Percentiles rank a stretch among this genome's conserved stretches.
phyloP scores from a whole-genome alignment of 208 protist species.

The Leishmania major region DNA sequence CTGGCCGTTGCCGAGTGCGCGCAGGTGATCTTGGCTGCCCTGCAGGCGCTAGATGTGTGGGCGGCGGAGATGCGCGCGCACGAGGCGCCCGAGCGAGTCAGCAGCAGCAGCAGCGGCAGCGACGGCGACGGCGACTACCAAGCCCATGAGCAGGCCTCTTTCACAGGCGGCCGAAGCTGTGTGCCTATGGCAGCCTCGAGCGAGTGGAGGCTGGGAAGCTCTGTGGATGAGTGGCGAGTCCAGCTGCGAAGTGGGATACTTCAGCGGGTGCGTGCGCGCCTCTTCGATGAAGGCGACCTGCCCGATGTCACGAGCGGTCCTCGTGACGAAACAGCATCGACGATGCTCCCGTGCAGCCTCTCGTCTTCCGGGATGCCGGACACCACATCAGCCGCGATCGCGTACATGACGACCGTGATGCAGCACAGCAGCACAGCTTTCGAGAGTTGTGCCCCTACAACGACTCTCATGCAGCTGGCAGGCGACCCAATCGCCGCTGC shows the following conservation, averaged over 20 bases:
- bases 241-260: not conserved
- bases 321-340: not conserved
- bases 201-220: not conserved
- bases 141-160: not conserved
- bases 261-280: not conserved
- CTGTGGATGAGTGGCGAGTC: slow-evolving; percentile 1
- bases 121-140: not conserved
- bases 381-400: not conserved
- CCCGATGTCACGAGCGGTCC: not conserved
- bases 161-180: not conserved
- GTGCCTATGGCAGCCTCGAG: not conserved
- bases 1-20: slow-evolving; percentile 24
- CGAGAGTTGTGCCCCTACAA: not conserved
- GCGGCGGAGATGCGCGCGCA: slow-evolving; percentile 4
- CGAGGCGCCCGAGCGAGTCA: not conserved
- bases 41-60: slow-evolving; percentile 23
- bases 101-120: not conserved
- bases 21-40: slow-evolving; percentile 21
- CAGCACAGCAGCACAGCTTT: not conserved
- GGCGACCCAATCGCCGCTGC: not conserved
- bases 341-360: not conserved
- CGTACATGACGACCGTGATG: not conserved
- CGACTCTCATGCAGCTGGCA: not conserved
- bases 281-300: not conserved
- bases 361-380: not conserved